Conservation (phyloP, 768 basidiomycete species). For the Suillus decipiens region DNA sequence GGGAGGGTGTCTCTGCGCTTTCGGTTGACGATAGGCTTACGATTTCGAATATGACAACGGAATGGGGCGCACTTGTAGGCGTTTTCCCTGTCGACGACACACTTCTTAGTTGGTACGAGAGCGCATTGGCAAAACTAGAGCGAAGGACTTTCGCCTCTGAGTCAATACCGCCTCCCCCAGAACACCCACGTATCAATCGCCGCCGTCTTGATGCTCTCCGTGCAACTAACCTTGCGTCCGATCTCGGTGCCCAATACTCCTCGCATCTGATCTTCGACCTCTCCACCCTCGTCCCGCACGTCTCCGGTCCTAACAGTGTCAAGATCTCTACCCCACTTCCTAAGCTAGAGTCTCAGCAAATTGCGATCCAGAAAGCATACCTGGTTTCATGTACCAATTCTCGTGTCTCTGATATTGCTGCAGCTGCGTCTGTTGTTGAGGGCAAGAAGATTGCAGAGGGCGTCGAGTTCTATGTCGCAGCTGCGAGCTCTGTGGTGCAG, state of each 20-base stretch:
- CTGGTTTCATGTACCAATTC: conserved; percentile 99
- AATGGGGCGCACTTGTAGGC: conserved; percentile 97
- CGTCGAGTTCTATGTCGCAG: conserved; percentile 97
- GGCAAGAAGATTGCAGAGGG: conserved; percentile 81
- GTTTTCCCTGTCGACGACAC: conserved; percentile 91
- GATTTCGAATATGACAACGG: conserved; percentile 99
- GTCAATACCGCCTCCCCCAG: conserved; percentile 68
- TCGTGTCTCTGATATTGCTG: conserved; percentile 90
- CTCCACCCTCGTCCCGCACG: conserved; percentile 90
- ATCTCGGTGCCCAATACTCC: conserved; percentile 77
- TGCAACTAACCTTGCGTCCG: conserved; percentile 57
- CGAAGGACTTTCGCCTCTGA: conserved; percentile 67
- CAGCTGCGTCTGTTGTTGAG: conserved; percentile 87
- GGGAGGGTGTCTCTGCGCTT: conserved; percentile 78
- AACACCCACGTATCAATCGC: conserved; percentile 86
- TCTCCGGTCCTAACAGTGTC: conserved; percentile 97
- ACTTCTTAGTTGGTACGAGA: conserved; percentile 85
- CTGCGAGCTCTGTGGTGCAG: conserved; percentile 91
- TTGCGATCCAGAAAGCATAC: conserved; percentile 95
- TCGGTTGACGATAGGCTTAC: conserved; percentile 91
- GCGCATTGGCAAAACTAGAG: conserved; percentile 69
- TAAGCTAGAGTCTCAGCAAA: conserved; percentile 66
- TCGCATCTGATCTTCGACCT: conserved; percentile 91
- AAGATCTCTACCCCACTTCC: conserved; percentile 95
- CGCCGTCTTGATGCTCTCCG: conserved; percentile 68